Evolutionary conservation across 371 early-diverging fungal species (phyloP).

Genomic region (Mucor circinelloides): DNA sequence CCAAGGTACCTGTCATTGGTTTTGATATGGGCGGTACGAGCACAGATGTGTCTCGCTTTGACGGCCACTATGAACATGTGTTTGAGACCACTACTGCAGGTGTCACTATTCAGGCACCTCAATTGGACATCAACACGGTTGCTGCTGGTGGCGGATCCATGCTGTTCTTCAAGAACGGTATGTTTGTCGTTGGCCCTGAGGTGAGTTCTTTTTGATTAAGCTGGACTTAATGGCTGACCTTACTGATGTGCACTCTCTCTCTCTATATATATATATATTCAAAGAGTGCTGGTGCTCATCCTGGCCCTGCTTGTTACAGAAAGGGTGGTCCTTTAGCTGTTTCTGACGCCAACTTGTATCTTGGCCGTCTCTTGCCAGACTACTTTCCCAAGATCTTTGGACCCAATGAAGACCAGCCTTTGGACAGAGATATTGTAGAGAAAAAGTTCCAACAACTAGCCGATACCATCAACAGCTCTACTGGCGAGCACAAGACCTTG

Average conservation of each 20-base stretch:
- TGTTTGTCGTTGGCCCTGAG: constrained; percentile 94
- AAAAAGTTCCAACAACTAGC: constrained; percentile 69
- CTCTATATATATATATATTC: neutral
- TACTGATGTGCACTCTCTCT: no score
- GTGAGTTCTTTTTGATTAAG: no score
- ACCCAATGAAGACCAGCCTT: constrained; percentile 77
- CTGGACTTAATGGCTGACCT: no score
- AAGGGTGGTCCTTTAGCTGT: constrained; percentile 93
- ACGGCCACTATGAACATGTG: constrained; percentile 89
- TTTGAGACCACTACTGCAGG: constrained; percentile 95
- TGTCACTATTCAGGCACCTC: constrained; percentile 93
- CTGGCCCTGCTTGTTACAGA: constrained; percentile 92
- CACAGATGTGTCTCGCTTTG: constrained; percentile 95
- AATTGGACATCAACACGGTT: constrained; percentile 93
- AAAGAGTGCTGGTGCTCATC: constrained; percentile 91
- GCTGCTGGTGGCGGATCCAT: constrained; percentile 98
- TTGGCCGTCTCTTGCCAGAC: constrained; percentile 86
- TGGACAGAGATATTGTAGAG: constrained; percentile 72
- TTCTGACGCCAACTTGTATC: constrained; percentile 91
- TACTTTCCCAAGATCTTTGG: constrained; percentile 97
- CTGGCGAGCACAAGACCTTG: constrained; percentile 49
- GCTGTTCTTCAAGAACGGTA: constrained; percentile 89
- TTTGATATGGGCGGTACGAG: constrained; percentile 98
- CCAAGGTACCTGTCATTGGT: constrained; percentile 80
- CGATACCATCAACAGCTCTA: constrained; percentile 59